Conservation (phyloP, 495 filamentous ascomycete species). For the Astrothelium subdiscretum region DNA sequence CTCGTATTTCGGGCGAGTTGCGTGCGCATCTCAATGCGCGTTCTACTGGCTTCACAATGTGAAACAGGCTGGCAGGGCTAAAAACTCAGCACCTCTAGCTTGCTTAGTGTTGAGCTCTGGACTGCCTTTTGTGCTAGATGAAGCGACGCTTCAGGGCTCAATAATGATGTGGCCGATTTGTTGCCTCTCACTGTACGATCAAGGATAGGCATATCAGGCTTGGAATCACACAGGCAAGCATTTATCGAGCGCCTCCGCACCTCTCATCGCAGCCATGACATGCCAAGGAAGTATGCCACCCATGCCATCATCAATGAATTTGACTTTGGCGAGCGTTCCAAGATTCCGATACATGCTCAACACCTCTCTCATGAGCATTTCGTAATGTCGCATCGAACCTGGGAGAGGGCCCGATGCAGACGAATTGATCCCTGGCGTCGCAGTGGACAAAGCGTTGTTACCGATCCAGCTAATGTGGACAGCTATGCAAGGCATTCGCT, state of each 20-base stretch:
- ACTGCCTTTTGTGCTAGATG: no score
- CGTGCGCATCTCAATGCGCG: no score
- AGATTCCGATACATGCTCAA: constrained; percentile 67
- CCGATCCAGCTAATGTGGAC: constrained; percentile 38
- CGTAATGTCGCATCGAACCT: constrained; percentile 40
- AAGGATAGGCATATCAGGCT: no score
- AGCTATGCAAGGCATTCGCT: constrained; percentile 7
- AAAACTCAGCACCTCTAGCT: no score
- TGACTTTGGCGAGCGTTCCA: constrained; percentile 56
- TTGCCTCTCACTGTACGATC: no score
- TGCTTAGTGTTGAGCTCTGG: no score
- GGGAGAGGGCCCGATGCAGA: constrained; percentile 27
- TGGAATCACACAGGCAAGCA: constrained; percentile 5
- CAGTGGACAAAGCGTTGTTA: background rate
- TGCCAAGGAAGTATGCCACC: constrained; percentile 70
- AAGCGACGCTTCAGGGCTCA: no score
- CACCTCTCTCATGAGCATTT: constrained; percentile 56
- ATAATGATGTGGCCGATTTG: no score
- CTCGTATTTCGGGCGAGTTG: no score
- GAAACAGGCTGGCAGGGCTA: no score
- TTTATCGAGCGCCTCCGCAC: constrained; percentile 41
- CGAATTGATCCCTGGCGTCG: constrained; percentile 20
- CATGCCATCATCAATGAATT: constrained; percentile 52
- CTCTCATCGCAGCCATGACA: constrained; percentile 66
- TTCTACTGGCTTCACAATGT: no score